Conservation (phyloP, 331 rosid genomes). For the Ulmus americana region DNA sequence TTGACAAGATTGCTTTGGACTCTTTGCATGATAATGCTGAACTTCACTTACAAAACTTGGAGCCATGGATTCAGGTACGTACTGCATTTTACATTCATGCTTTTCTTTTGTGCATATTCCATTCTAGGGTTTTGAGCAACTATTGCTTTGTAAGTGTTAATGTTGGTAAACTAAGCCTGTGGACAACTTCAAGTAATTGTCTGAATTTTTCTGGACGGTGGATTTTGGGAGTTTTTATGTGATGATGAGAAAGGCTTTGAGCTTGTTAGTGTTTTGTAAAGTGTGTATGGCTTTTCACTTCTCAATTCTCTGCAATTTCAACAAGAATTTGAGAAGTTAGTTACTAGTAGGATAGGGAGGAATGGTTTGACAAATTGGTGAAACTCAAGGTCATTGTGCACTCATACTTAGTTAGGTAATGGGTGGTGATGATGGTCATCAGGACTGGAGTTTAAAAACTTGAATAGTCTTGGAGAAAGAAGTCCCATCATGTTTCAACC, state of each 20-base stretch:
- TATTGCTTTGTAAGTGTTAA: neutral
- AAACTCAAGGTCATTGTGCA: neutral
- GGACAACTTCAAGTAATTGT: neutral
- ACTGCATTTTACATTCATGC: constrained; percentile 8
- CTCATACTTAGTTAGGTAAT: neutral
- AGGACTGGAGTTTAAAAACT: neutral
- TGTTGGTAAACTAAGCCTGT: constrained; percentile 2
- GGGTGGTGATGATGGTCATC: neutral
- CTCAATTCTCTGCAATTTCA: neutral
- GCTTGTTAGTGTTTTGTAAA: neutral
- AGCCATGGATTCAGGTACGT: constrained; percentile 93
- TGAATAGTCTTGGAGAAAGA: too few species aligned
- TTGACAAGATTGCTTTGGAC: constrained; percentile 82
- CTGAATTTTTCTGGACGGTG: neutral
- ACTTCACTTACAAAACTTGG: constrained; percentile 82
- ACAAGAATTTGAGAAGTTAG: neutral
- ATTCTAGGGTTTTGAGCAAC: neutral
- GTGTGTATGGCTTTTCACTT: neutral
- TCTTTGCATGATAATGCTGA: constrained; percentile 82
- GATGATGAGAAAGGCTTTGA: neutral
- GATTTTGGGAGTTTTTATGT: neutral
- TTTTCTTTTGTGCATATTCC: constrained; percentile 10
- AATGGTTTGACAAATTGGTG: neutral
- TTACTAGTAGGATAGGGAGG: neutral
- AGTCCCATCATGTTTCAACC: too few species aligned